Evolutionary conservation across 2,329 filamentous ascomycete species (phyloP).

Genomic region (Xylaria sp.): DNA sequence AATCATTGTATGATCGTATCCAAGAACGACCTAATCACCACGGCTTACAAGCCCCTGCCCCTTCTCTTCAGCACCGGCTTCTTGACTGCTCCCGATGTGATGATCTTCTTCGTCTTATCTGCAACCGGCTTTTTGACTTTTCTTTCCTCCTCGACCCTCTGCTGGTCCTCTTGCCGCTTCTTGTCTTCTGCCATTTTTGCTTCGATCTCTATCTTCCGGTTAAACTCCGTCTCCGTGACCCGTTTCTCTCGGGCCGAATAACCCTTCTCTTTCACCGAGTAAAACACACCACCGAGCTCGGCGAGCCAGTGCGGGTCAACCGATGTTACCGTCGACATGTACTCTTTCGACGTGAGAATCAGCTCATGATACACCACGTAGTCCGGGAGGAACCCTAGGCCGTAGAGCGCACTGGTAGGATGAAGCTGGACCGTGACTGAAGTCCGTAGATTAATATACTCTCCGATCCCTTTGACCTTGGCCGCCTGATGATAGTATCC

Average conservation of each 20-base stretch:
- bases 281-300: slow-evolving; percentile 95
- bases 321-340: slow-evolving; percentile 96
- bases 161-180: slow-evolving; percentile 69
- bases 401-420: slow-evolving; percentile 92
- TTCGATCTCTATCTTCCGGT: slow-evolving; percentile 92
- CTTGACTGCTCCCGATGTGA: slow-evolving; percentile 70
- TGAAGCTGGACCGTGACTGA: slow-evolving; percentile 94
- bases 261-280: slow-evolving; percentile 96
- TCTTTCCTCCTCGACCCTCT: slow-evolving; percentile 61
- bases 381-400: slow-evolving; percentile 91
- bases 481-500: slow-evolving; percentile 99
- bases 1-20: slow-evolving; percentile 21
- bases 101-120: slow-evolving; percentile 63
- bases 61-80: slow-evolving; percentile 68
- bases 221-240: slow-evolving; percentile 91
- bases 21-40: slow-evolving; percentile 11
- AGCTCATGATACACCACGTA: slow-evolving; percentile 99
- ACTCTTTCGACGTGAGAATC: slow-evolving; percentile 95
- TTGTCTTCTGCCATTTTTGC: slow-evolving; percentile 90
- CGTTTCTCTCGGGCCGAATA: slow-evolving; percentile 88
- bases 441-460: slow-evolving; percentile 96
- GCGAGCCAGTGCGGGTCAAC: slow-evolving; percentile 98
- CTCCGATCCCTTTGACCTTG: slow-evolving; percentile 93
- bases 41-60: slow-evolving; percentile 62
- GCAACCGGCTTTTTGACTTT: slow-evolving; percentile 55